phyloP scores from a whole-genome alignment of 1,139 yeast genomes.

The Lodderomyces margitis region DNA sequence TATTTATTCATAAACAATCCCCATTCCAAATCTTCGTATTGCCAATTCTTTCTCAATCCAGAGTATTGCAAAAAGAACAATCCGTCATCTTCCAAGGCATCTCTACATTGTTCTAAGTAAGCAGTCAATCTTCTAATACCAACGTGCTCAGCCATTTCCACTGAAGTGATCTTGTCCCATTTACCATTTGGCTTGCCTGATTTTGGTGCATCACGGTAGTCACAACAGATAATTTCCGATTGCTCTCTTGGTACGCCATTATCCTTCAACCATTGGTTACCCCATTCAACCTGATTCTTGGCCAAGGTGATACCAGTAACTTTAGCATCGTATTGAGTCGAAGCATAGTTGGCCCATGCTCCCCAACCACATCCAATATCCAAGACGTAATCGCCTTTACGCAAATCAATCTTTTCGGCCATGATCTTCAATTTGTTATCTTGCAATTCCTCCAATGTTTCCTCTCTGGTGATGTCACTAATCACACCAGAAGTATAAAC shows the following conservation, averaged over 20 bases:
- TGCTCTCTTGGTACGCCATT: slow-evolving; percentile 71
- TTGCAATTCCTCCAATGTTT: slow-evolving; percentile 81
- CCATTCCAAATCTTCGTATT: slow-evolving; percentile 91
- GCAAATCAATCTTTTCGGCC: slow-evolving; percentile 79
- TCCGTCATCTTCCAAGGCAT: slow-evolving; percentile 90
- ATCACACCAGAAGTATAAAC: slow-evolving; percentile 87
- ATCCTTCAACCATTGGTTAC: slow-evolving; percentile 64
- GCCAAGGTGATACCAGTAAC: slow-evolving; percentile 92
- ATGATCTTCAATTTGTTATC: slow-evolving; percentile 87
- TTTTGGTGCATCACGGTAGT: slow-evolving; percentile 87
- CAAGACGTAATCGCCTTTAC: slow-evolving; percentile 69
- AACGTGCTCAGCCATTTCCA: slow-evolving; percentile 97
- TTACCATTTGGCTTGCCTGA: slow-evolving; percentile 56
- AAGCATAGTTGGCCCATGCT: slow-evolving; percentile 81
- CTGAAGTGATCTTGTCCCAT: slow-evolving; percentile 85
- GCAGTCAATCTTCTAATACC: slow-evolving; percentile 82
- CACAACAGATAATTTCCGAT: slow-evolving; percentile 76
- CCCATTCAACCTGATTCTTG: slow-evolving; percentile 89
- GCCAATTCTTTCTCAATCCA: slow-evolving; percentile 91
- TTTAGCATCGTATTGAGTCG: slow-evolving; percentile 77
- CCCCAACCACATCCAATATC: slow-evolving; percentile 98
- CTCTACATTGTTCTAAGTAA: slow-evolving; percentile 76
- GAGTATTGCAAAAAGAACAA: slow-evolving; percentile 85
- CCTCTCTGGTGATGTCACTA: slow-evolving; percentile 67
- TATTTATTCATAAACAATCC: slow-evolving; percentile 95